A percentile compares a stretch with the other conserved stretches of the same genome.
These are phyloP conservation scores for Diaporthe australafricana DNA, from an alignment of 2,329 filamentous ascomycete species.

Conservation along the genomic window DNA sequence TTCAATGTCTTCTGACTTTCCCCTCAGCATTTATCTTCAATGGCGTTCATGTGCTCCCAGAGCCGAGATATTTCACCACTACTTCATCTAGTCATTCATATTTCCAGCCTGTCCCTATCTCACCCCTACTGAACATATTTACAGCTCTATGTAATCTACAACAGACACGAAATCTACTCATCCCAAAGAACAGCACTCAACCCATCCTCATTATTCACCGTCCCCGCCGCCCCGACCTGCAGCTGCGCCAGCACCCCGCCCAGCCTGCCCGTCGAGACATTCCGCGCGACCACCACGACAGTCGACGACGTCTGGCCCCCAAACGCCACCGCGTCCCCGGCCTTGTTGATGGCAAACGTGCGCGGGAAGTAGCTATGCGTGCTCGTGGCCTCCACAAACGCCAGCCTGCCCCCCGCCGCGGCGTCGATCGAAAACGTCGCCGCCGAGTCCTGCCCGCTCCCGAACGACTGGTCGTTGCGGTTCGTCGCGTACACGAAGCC, in stretches of 20 bases:
- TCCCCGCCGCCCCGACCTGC: conserved; percentile 53
- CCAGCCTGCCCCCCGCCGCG: conserved; percentile 57
- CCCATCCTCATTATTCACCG: conserved; percentile 57
- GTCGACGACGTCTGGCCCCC: conserved; percentile 70
- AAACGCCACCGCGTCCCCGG: conserved; percentile 70
- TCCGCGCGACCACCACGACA: conserved; percentile 67
- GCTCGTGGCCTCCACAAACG: conserved; percentile 65
- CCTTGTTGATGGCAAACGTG: conserved; percentile 70
- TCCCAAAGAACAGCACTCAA: conserved; percentile 61
- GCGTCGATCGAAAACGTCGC: conserved; percentile 61
- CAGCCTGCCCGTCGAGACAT: conserved; percentile 66
- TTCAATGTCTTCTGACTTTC: too few relatives aligned
- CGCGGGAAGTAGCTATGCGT: conserved; percentile 71
- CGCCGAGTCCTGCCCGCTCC: conserved; percentile 65
- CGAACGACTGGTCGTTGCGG: conserved; percentile 69
- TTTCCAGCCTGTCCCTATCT: too few relatives aligned
- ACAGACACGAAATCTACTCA: conserved; percentile 48
- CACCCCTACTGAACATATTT: too few relatives aligned
- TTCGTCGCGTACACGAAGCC: conserved; percentile 72
- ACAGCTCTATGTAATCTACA: too few relatives aligned
- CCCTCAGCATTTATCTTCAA: too few relatives aligned
- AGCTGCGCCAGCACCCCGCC: conserved; percentile 58
- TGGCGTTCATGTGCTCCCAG: too few relatives aligned
- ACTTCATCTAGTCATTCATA: too few relatives aligned
- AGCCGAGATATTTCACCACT: too few relatives aligned